These are phyloP conservation scores for Suhomyces xylopsoci DNA, from an alignment of 805 yeast genomes.

Conservation along the genomic window DNA sequence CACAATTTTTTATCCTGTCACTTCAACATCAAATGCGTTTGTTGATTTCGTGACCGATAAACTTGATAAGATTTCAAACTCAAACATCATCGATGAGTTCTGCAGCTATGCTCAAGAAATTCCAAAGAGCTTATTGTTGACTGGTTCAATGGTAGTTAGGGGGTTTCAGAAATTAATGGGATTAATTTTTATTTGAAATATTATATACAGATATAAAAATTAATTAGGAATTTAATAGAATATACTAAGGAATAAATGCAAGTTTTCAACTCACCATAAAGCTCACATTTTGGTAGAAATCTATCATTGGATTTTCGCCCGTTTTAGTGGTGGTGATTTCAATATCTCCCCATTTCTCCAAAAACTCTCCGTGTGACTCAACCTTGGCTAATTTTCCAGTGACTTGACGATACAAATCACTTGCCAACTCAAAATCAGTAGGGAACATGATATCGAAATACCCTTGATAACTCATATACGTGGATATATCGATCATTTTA, in stretches of 20 bases:
- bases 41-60: not conserved
- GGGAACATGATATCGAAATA: conserved; percentile 85
- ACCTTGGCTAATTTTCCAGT: conserved; percentile 57
- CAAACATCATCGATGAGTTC: not conserved
- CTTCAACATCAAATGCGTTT: not conserved
- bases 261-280: conserved; percentile 49
- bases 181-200: not conserved
- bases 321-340: conserved; percentile 64
- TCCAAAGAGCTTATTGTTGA: conserved; percentile 3
- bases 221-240: conserved; percentile 1
- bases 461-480: conserved; percentile 84
- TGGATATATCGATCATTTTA: conserved; percentile 63
- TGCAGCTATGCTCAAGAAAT: not conserved
- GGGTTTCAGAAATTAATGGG: conserved; percentile 24
- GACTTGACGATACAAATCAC: conserved; percentile 59
- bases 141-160: conserved; percentile 13
- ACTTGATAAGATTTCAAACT: conserved; percentile 3
- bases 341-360: conserved; percentile 67
- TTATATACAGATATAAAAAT: conserved; percentile 3
- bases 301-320: conserved; percentile 84
- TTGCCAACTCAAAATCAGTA: conserved; percentile 64
- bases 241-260: not conserved
- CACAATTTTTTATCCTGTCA: not conserved
- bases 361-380: conserved; percentile 60
- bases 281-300: conserved; percentile 71